Base-by-base conservation (phyloP, 768 basidiomycete genomes). In the Boletus vermiculosoides region DNA sequence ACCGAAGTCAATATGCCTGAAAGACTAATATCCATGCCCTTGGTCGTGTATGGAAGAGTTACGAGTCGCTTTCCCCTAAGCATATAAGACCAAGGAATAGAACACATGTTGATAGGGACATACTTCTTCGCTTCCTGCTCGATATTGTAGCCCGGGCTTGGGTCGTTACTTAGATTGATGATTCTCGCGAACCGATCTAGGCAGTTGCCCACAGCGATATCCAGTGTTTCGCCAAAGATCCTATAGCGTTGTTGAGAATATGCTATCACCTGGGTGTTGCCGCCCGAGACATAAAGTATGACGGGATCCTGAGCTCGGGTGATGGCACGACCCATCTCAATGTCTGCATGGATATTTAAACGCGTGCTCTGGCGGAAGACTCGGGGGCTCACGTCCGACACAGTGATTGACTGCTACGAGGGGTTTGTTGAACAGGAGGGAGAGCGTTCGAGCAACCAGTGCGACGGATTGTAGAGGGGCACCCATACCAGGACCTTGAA, bases 141-240 rank as follows among this genome's bases (percentile, higher is more conserved):
- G 60, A 99, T 98, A 66, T 98, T 99, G 66, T 93, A 94, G 34
- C 97, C 97, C 0, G 97, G 97, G 67, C 82, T 88, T 2, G 97
- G 97, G 71, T 96, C 96, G 68, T 99, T 99, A 68, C 90, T 90
- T 42, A 99, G 76, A 57, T 92, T 89, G 52, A 99, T 92, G 13
- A 96, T 92, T 45, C 97, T 80, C 2, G 97, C 97, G 66, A 99
- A 99, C 11, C 97, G 87, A 72, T 99, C 97, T 23, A 99, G 78
- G 69, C 97, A 98, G 70, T 99, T 99, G 37, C 97, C 97, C 34
- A 98, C 94, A n/a, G 97, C 97, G 55, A 99, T 98, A 68, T 99
- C 97, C 53, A 99, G 81, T 2, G 97, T 98, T 74, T 99, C 97
- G 16, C 97, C 97, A 67, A 99, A 99, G 58, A 99, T 99, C 42